Conservation (phyloP, 2,329 filamentous ascomycete species). For the Ophiostoma quercus region DNA sequence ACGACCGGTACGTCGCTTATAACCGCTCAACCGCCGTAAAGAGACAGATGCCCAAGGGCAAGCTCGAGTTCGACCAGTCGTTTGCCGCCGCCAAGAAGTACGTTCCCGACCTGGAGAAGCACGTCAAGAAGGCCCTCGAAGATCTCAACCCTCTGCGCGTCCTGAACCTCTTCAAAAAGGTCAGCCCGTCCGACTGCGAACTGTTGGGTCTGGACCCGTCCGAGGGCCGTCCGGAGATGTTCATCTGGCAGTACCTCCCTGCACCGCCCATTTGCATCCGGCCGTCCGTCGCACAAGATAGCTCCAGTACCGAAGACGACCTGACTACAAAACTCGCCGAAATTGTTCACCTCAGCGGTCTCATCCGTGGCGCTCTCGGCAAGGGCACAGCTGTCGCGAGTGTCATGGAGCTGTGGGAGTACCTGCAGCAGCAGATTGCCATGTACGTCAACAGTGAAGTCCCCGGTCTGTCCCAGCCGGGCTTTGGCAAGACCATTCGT, state of each 20-base stretch:
- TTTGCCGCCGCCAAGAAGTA: conserved; percentile 73
- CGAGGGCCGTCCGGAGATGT: conserved; percentile 89
- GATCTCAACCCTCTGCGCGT: conserved; percentile 87
- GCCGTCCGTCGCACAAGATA: conserved; percentile 89
- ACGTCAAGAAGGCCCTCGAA: conserved; percentile 86
- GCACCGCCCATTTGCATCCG: conserved; percentile 91
- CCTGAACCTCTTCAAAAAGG: conserved; percentile 84
- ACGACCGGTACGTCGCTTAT: conserved; percentile 85
- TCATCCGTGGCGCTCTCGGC: conserved; percentile 75
- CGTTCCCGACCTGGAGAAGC: conserved; percentile 81
- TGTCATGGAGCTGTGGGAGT: conserved; percentile 98
- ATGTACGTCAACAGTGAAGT: conserved; percentile 98
- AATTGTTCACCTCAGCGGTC: conserved; percentile 85
- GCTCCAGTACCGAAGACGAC: conserved; percentile 90
- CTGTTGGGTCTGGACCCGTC: conserved; percentile 80
- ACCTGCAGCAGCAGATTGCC: conserved; percentile 86
- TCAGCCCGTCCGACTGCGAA: conserved; percentile 81
- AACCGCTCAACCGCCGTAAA: conserved; percentile 82
- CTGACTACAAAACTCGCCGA: conserved; percentile 95
- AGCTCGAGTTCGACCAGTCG: conserved; percentile 78
- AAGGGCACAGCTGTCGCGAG: conserved; percentile 81
- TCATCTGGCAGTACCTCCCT: conserved; percentile 94
- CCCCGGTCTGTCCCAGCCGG: conserved; percentile 82
- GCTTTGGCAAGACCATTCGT: conserved; percentile 80
- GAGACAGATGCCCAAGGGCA: conserved; percentile 76